These are phyloP conservation scores for Thalassia testudinum DNA, from an alignment of 116 monocot species.

Conservation along the genomic window DNA sequence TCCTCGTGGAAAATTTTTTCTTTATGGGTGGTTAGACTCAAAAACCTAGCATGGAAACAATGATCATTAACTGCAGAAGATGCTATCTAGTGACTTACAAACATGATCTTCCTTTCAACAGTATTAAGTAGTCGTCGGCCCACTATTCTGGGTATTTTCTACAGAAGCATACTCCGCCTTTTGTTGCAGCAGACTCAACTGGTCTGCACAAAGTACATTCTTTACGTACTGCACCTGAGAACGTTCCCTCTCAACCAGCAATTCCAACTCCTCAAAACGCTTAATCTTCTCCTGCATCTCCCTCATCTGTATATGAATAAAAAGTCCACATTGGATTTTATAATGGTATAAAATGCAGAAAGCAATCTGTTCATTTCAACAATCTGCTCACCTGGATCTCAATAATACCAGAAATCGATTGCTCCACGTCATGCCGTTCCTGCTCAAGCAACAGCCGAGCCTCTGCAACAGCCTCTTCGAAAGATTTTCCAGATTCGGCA, in stretches of 20 bases:
- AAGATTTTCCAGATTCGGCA: not conserved
- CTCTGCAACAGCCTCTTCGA: conserved; percentile 20
- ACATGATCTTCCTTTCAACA: no score
- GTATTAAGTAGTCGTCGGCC: no score
- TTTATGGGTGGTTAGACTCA: no score
- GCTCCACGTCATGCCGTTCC: conserved; percentile 45
- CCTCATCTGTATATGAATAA: conserved; percentile 51
- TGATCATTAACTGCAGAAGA: no score
- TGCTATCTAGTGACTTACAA: no score
- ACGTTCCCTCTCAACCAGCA: conserved; percentile 66
- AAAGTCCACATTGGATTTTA: not conserved
- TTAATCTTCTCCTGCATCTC: conserved; percentile 62
- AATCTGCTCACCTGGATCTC: not conserved
- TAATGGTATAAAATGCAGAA: not conserved
- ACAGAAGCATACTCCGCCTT: no score
- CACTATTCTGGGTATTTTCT: no score
- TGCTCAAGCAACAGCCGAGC: conserved; percentile 51
- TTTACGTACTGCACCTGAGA: conserved; percentile 37
- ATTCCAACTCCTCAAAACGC: conserved; percentile 57
- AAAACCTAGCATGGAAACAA: no score
- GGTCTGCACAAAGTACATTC: conserved; percentile 55
- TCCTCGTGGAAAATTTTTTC: no score
- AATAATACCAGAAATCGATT: conserved; percentile 50
- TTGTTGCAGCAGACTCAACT: conserved; percentile 40
- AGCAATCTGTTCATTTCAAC: not conserved